Conservation (phyloP, 768 basidiomycete genomes). For the Chalciporus sphaerocephalus region DNA sequence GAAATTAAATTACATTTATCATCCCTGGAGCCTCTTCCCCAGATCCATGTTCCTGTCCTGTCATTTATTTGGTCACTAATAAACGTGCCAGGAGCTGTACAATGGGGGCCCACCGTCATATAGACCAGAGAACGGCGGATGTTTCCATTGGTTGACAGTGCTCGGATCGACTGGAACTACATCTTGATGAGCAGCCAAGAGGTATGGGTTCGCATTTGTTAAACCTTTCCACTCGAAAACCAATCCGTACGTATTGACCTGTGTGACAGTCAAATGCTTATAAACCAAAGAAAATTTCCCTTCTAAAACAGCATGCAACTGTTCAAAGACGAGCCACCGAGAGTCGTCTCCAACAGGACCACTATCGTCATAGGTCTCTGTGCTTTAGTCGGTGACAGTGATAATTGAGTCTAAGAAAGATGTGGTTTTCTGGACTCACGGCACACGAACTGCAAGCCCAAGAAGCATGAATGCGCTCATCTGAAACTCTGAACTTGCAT, state of each 20-base stretch:
- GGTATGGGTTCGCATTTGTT: constrained; percentile 46
- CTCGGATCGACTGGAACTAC: constrained; percentile 59
- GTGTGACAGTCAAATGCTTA: constrained; percentile 43
- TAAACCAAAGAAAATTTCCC: constrained; percentile 58
- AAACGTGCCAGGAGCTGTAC: too few relatives aligned
- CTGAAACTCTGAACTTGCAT: constrained; percentile 33
- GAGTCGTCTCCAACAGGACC: constrained; percentile 41
- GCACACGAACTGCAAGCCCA: constrained; percentile 35
- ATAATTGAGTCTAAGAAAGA: background rate
- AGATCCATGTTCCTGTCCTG: constrained; percentile 50
- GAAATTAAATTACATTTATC: constrained; percentile 67
- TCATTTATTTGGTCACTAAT: constrained; percentile 27
- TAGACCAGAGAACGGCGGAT: constrained; percentile 57
- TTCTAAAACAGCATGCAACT: constrained; percentile 12
- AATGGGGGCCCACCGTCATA: constrained; percentile 32
- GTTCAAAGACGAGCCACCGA: constrained; percentile 20
- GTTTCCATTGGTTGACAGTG: constrained; percentile 48
- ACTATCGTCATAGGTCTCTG: constrained; percentile 45
- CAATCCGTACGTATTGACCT: constrained; percentile 56
- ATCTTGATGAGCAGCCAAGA: constrained; percentile 53
- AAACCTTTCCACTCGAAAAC: constrained; percentile 54
- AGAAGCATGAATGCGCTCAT: constrained; percentile 27
- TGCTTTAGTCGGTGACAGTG: constrained; percentile 29
- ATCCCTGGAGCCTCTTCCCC: constrained; percentile 73
- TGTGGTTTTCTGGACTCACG: constrained; percentile 17